Conservation (phyloP, 2,329 filamentous ascomycete species). For the Alternaria incomplexa region DNA sequence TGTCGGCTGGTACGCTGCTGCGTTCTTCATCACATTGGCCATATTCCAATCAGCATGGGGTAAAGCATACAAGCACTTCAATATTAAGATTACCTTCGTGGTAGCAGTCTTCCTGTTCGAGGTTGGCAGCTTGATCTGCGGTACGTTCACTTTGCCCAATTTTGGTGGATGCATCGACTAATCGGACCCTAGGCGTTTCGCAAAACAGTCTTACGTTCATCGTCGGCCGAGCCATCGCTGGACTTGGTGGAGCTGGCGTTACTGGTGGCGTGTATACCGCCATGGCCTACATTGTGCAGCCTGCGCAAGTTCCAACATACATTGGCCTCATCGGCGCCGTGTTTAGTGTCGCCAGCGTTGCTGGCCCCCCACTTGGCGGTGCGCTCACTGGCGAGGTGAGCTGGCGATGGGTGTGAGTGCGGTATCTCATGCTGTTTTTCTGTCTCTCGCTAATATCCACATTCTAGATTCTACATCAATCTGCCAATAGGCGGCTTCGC, state of each 20-base stretch:
- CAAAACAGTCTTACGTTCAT: constrained; percentile 47
- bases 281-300: constrained; percentile 51
- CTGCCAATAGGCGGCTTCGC: constrained; percentile 54
- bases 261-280: constrained; percentile 47
- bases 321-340: constrained; percentile 47
- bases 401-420: constrained; percentile 50
- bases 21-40: background rate
- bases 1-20: constrained; percentile 32
- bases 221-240: constrained; percentile 49
- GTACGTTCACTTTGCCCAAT: background rate
- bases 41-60: background rate
- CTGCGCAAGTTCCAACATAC: constrained; percentile 48
- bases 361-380: constrained; percentile 53
- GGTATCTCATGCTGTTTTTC: background rate
- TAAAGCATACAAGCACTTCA: constrained; percentile 51
- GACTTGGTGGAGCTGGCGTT: constrained; percentile 48
- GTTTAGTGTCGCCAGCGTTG: constrained; percentile 46
- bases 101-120: constrained; percentile 56
- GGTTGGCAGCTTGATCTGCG: constrained; percentile 62
- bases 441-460: constrained; percentile 1
- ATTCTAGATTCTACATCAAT: constrained; percentile 51
- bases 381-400: constrained; percentile 44
- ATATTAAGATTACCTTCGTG: constrained; percentile 48
- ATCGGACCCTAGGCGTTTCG: constrained; percentile 24
- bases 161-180: no score